Evolutionary conservation across 768 basidiomycete species (phyloP).

Genomic region (Termitomyces sp.): DNA sequence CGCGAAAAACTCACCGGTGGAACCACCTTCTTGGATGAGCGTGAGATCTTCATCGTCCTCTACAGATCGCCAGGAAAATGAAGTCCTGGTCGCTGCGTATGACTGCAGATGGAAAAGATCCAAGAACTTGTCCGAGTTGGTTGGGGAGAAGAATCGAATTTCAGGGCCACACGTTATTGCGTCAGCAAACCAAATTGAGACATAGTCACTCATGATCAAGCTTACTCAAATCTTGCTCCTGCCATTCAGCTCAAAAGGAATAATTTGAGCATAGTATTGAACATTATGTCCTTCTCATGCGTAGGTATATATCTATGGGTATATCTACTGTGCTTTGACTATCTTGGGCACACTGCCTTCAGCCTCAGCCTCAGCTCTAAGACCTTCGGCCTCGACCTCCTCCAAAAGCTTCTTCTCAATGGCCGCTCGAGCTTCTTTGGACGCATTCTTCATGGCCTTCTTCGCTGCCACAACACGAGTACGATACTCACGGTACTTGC

Average conservation of each 20-base stretch:
- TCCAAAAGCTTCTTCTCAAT: conserved; percentile 63
- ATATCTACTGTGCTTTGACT: conserved; percentile 34
- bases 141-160: conserved; percentile 18
- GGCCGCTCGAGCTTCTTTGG: conserved; percentile 48
- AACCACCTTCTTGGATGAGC: conserved; percentile 79
- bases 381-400: conserved; percentile 74
- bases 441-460: conserved; percentile 50
- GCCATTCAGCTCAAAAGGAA: background rate
- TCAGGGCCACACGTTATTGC: conserved; percentile 21
- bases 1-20: conserved; percentile 59
- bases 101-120: conserved; percentile 13
- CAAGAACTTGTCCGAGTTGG: conserved; percentile 10
- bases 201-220: background rate
- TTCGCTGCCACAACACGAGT: conserved; percentile 62
- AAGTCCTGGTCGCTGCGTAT: conserved; percentile 14
- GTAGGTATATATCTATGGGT: conserved; percentile 10
- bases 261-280: background rate
- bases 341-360: conserved; percentile 31
- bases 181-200: conserved; percentile 25
- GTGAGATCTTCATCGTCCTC: conserved; percentile 84
- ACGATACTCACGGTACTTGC: conserved; percentile 84
- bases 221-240: too few relatives aligned
- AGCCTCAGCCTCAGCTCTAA: conserved; percentile 63
- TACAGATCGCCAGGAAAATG: conserved; percentile 39
- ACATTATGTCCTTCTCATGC: background rate